Base-by-base conservation (phyloP, 1,139 yeast genomes). In the Kodamaea sp. region DNA sequence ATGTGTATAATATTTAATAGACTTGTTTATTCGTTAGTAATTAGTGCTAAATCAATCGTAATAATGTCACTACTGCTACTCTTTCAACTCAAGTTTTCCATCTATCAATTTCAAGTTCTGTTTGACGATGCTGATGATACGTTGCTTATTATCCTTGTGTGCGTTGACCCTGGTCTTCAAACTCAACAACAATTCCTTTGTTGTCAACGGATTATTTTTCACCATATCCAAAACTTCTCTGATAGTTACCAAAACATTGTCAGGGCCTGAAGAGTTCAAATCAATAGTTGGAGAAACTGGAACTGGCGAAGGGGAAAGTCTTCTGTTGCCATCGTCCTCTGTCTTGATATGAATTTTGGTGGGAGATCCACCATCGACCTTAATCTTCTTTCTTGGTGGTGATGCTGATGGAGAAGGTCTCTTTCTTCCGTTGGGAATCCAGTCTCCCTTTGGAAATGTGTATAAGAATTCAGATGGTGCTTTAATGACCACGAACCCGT, bases 371-470 rank as follows among this genome's bases (percentile, higher is more conserved):
- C 48, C 53, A 12, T 59, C 56, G 26, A 64, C 42, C 47, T 70
- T 73, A 34, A 64, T 50, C 44, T 69, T 73, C 57, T 77, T 78
- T 24, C 53, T 47, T 4, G 73, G 63, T 2, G 63, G 49, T 7
- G 48, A 46, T 4, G 42, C 42, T 11, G 39, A 39, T 9, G 56
- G 47, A 4, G 56, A 41, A n/a, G 60, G 50, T 38, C 72, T 56
- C 42, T 65, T 74, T 47, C 75, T 71, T 3, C 76, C 78, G 32
- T 65, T 65, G 19, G 96, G 92, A 54, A 83, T 82, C 96, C 97
- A 89, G 31, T 80, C 85, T 13, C 95, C 95, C 16, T 60, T 64
- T 4, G 94, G 94, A 61, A 88, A 88, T 28, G 75, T 75, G n/a
- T 63, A 58, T 39, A 89, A 68, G 22, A 83, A 70, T 25, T 70